These are phyloP conservation scores for Chrysoporthe puriensis DNA, from an alignment of 2,329 filamentous ascomycete genomes.

Conservation along the genomic window DNA sequence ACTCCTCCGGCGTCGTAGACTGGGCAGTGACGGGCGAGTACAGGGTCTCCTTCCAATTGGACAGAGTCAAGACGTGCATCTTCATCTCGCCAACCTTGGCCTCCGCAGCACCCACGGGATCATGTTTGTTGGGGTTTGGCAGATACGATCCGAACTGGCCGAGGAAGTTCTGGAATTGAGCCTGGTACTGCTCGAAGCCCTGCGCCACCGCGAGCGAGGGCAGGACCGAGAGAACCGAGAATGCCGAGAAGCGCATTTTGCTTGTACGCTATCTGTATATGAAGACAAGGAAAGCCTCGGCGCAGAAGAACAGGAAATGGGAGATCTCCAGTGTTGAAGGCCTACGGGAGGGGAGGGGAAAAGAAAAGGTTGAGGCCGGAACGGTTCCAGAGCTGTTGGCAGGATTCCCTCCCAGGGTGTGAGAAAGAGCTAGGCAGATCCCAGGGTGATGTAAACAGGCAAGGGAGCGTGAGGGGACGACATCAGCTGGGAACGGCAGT, in stretches of 20 bases:
- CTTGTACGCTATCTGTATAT: constrained; percentile 1
- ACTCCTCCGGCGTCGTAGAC: constrained; percentile 69
- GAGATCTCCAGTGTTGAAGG: neutral
- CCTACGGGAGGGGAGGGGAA: constrained; percentile 1
- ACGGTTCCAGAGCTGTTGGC: constrained; percentile 13
- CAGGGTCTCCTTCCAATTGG: constrained; percentile 73
- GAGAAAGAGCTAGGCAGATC: constrained; percentile 19
- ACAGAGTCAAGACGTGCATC: constrained; percentile 63
- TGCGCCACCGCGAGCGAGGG: constrained; percentile 59
- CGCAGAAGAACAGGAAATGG: constrained; percentile 19
- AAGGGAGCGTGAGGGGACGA: constrained; percentile 13
- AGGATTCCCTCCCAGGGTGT: constrained; percentile 22
- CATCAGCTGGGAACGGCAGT: constrained; percentile 19
- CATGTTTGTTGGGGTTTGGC: constrained; percentile 41
- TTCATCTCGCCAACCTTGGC: constrained; percentile 55
- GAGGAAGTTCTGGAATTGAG: constrained; percentile 66
- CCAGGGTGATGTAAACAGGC: constrained; percentile 17
- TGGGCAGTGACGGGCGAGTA: constrained; percentile 62
- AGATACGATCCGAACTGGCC: constrained; percentile 60
- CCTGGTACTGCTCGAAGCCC: constrained; percentile 60
- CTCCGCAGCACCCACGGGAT: constrained; percentile 49
- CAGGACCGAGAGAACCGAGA: constrained; percentile 55
- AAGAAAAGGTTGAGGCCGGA: constrained; percentile 10
- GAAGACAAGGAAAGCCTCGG: constrained; percentile 5
- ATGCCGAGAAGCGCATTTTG: constrained; percentile 62